These are phyloP conservation scores for Tremella mesenterica DNA, from an alignment of 768 basidiomycete genomes.

Conservation along the genomic window DNA sequence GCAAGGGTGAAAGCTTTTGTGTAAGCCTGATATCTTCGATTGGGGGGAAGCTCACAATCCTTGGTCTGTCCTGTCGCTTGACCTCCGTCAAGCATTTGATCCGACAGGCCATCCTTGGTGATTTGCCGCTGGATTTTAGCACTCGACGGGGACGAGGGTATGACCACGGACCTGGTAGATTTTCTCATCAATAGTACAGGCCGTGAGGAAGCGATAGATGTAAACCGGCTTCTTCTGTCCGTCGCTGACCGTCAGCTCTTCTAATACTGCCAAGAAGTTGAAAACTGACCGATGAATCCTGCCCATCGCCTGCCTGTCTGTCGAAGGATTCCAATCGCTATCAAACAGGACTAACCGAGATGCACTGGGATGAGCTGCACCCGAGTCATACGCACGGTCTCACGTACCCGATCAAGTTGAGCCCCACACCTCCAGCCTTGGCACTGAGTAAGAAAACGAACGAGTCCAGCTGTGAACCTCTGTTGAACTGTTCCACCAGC, in stretches of 20 bases:
- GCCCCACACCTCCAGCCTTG: slow-evolving; percentile 89
- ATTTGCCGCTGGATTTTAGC: slow-evolving; percentile 89
- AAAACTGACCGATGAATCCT: slow-evolving; percentile 70
- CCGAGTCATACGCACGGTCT: neutral
- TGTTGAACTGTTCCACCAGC: slow-evolving; percentile 82
- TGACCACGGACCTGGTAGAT: slow-evolving; percentile 36
- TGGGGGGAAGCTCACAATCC: slow-evolving; percentile 60
- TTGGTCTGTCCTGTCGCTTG: slow-evolving; percentile 66
- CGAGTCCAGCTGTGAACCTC: slow-evolving; percentile 55
- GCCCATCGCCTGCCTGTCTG: slow-evolving; percentile 92
- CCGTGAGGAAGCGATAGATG: slow-evolving; percentile 49
- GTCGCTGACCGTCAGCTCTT: slow-evolving; percentile 53
- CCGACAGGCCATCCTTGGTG: slow-evolving; percentile 82
- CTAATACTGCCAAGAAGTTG: neutral
- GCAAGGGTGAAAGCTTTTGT: slow-evolving; percentile 35
- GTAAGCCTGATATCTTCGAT: neutral
- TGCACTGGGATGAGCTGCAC: slow-evolving; percentile 53
- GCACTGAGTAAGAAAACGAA: slow-evolving; percentile 89
- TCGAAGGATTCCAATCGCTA: slow-evolving; percentile 45
- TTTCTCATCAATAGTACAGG: slow-evolving; percentile 72
- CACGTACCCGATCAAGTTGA: slow-evolving; percentile 53
- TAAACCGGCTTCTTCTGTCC: slow-evolving; percentile 86
- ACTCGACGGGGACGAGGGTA: no score
- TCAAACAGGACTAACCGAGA: slow-evolving; percentile 62
- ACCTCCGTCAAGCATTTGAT: slow-evolving; percentile 50